These are phyloP conservation scores for Guadua angustifolia DNA, from an alignment of 176 grass and related monocot genomes.

Conservation along the genomic window DNA sequence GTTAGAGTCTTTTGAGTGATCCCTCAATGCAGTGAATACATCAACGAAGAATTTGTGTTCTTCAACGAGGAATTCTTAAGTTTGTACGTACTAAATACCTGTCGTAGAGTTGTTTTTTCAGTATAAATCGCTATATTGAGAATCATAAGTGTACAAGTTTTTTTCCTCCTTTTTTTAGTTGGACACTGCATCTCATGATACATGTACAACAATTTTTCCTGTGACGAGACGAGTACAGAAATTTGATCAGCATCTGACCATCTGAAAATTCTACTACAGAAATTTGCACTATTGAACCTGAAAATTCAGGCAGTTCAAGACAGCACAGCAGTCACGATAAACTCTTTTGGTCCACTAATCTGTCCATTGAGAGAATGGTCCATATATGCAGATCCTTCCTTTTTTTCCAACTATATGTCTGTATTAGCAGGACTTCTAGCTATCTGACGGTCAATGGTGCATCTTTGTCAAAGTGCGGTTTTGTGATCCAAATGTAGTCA, in stretches of 20 bases:
- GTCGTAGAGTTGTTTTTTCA: background rate
- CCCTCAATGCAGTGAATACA: background rate
- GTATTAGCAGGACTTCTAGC: background rate
- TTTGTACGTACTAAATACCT: constrained; percentile 14
- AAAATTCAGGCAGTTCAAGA: constrained; percentile 4
- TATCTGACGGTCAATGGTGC: background rate
- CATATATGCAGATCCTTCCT: background rate
- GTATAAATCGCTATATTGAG: background rate
- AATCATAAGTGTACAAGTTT: background rate
- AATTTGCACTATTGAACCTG: background rate
- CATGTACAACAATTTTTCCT: background rate
- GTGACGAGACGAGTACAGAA: background rate
- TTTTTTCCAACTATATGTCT: background rate
- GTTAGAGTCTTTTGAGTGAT: constrained; percentile 27
- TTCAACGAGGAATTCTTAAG: background rate
- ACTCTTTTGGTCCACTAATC: background rate
- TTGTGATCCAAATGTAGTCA: background rate
- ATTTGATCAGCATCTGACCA: background rate
- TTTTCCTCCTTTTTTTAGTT: background rate
- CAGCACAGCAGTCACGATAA: background rate
- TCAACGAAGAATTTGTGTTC: background rate
- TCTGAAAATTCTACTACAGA: background rate
- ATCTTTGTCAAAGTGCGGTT: background rate
- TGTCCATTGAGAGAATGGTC: background rate
- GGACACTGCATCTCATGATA: background rate